A percentile compares a stretch with the other conserved stretches of the same genome.
Conservation (phyloP, 2,329 filamentous ascomycete genomes). For the Cladosporium sp. region DNA sequence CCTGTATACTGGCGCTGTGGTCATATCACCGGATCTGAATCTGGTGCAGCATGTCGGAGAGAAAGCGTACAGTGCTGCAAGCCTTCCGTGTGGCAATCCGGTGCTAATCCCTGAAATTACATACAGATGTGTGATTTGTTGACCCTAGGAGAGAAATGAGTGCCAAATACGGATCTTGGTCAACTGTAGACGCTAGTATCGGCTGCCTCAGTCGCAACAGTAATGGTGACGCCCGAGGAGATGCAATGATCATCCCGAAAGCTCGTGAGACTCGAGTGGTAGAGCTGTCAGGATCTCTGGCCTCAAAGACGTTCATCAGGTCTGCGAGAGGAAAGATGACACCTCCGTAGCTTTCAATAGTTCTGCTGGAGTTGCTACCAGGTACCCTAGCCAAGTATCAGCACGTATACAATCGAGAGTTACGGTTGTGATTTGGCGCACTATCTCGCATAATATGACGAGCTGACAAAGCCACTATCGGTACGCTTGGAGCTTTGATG, state of each 20-base stretch:
- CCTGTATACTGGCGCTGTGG: background rate
- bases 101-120: background rate
- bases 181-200: background rate
- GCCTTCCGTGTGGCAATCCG: background rate
- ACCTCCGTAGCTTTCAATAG: background rate
- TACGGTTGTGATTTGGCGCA: background rate
- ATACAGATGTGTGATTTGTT: background rate
- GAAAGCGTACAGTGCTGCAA: background rate
- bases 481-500: too few relatives aligned
- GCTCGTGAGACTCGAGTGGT: background rate
- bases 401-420: background rate
- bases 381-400: background rate
- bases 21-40: background rate
- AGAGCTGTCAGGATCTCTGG: background rate
- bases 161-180: background rate
- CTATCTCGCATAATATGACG: background rate
- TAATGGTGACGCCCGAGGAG: background rate
- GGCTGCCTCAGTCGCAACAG: background rate
- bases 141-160: background rate
- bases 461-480: background rate
- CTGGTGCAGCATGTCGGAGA: background rate
- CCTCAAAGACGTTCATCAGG: background rate
- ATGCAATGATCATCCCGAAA: background rate
- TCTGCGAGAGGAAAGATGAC: background rate
- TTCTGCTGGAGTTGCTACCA: background rate